These are phyloP conservation scores for Melanomma pulvis-pyrius DNA, from an alignment of 495 filamentous ascomycete species.

Conservation along the genomic window DNA sequence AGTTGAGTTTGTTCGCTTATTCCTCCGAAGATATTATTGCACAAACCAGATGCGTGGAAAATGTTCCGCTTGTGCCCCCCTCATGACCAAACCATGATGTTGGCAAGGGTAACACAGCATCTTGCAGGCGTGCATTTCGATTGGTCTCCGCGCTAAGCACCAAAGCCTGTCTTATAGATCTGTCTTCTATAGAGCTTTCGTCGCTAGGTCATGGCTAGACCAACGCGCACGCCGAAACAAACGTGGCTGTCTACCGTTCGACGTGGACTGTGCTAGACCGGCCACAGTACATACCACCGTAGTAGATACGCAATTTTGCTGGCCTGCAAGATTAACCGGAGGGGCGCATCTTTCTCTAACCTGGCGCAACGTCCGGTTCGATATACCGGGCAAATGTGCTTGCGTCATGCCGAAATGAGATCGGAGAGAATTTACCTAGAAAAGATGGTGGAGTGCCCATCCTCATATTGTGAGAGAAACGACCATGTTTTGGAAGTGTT, in stretches of 20 bases:
- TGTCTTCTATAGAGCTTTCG: neutral
- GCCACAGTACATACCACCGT: neutral
- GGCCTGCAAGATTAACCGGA: neutral
- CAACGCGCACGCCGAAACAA: neutral
- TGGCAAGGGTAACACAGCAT: neutral
- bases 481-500: neutral
- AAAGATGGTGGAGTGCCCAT: neutral
- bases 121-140: neutral
- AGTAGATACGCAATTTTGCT: neutral
- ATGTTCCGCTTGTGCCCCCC: neutral
- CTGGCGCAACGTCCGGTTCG: neutral
- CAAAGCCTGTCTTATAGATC: neutral
- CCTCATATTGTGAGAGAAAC: neutral
- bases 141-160: neutral
- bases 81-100: neutral
- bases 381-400: neutral
- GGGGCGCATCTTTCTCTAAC: neutral
- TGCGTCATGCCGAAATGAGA: conserved; percentile 9
- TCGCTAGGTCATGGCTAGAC: neutral
- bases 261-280: neutral
- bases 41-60: neutral
- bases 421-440: conserved; percentile 17
- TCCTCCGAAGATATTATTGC: neutral
- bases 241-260: neutral
- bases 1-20: neutral